Evolutionary conservation across 257 asterid species (phyloP).

Genomic region (Solanum piurae): DNA sequence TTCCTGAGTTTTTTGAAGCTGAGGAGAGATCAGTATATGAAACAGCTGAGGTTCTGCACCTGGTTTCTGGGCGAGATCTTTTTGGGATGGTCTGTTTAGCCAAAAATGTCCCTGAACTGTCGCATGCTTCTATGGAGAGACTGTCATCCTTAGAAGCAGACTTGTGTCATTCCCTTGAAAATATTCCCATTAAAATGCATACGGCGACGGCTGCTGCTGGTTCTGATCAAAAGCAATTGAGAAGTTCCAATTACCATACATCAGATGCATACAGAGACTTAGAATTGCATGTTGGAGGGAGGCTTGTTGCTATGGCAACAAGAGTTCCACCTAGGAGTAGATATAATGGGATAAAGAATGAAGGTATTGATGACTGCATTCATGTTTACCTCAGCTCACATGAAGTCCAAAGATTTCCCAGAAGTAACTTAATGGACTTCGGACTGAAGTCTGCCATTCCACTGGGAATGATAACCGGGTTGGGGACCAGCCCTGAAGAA

Average conservation of each 20-base stretch:
- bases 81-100: constrained; percentile 79
- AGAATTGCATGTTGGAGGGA: constrained; percentile 66
- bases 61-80: constrained; percentile 85
- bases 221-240: constrained; percentile 18
- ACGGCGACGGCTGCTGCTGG: constrained; percentile 14
- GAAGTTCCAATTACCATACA: constrained; percentile 11
- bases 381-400: constrained; percentile 43
- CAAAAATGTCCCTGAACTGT: constrained; percentile 36
- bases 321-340: constrained; percentile 47
- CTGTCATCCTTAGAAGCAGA: constrained; percentile 25
- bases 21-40: constrained; percentile 65
- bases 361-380: constrained; percentile 51
- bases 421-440: constrained; percentile 12
- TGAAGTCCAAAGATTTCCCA: constrained; percentile 15
- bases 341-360: constrained; percentile 16
- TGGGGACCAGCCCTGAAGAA: constrained; percentile 81
- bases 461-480: constrained; percentile 70
- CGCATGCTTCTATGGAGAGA: constrained; percentile 25
- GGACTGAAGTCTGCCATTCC: constrained; percentile 35
- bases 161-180: constrained; percentile 15
- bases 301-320: constrained; percentile 69
- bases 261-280: constrained; percentile 66
- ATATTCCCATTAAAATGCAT: constrained; percentile 7
- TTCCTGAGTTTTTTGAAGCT: constrained; percentile 88
- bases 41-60: constrained; percentile 80